Evolutionary conservation across 2,329 filamentous ascomycete species (phyloP).

Genomic region (Scedosporium aurantiacum): DNA sequence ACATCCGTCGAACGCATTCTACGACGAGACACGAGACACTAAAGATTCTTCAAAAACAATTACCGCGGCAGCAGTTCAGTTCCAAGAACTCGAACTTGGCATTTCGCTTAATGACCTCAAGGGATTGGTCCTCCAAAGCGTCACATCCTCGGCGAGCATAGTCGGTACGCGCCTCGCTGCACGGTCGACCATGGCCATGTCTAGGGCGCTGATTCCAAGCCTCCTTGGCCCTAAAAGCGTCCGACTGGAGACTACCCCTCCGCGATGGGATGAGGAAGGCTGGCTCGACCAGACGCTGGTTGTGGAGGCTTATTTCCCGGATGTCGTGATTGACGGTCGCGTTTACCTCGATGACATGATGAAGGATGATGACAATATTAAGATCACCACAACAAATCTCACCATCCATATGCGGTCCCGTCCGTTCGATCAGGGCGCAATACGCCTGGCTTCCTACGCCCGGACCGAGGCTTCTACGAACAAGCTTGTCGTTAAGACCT

Average conservation of each 20-base stretch:
- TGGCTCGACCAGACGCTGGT: constrained; percentile 19
- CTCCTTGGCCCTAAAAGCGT: background rate
- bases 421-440: constrained; percentile 22
- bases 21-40: background rate
- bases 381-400: constrained; percentile 20
- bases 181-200: no score
- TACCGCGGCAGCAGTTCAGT: constrained; percentile 1
- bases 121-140: constrained; percentile 18
- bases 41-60: constrained; percentile 9
- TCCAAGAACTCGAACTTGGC: constrained; percentile 18
- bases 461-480: constrained; percentile 16
- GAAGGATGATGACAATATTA: constrained; percentile 22
- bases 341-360: constrained; percentile 25
- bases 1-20: constrained; percentile 14
- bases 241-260: no score
- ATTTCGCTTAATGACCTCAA: constrained; percentile 14
- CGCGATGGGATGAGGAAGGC: constrained; percentile 11
- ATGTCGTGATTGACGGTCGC: constrained; percentile 12
- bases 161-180: constrained; percentile 9
- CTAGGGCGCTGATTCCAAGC: background rate
- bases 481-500: constrained; percentile 25
- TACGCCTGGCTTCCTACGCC: constrained; percentile 25
- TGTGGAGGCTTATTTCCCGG: constrained; percentile 16
- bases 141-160: constrained; percentile 16
- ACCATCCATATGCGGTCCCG: constrained; percentile 18